phyloP scores from a whole-genome alignment of 2,329 filamentous ascomycete species.

The Xylariaceae sp. region DNA sequence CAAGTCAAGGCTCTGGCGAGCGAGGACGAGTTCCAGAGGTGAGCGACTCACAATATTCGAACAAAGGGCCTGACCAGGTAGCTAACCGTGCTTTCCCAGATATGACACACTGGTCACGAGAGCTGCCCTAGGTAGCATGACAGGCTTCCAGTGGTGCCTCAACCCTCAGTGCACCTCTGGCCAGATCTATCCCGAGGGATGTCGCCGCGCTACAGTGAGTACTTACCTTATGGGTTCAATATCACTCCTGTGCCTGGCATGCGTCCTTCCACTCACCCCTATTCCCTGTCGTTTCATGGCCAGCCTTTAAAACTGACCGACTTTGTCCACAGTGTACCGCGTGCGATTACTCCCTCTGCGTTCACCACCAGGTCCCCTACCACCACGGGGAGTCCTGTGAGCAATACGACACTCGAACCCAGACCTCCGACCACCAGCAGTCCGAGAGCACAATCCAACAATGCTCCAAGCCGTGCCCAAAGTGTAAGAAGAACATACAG shows the following conservation, averaged over 20 bases:
- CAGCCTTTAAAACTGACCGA: too few relatives aligned
- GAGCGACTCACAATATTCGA: background rate
- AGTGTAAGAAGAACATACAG: constrained; percentile 26
- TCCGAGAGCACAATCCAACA: constrained; percentile 27
- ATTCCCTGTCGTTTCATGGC: too few relatives aligned
- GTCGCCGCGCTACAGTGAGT: too few relatives aligned
- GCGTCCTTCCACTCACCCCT: too few relatives aligned
- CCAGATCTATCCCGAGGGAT: constrained; percentile 26
- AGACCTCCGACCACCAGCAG: constrained; percentile 23
- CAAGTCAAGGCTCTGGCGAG: constrained; percentile 24
- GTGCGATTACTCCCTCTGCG: too few relatives aligned
- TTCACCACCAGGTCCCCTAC: constrained; percentile 29
- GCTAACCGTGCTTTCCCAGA: constrained; percentile 3
- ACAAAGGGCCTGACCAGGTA: background rate
- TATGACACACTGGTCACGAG: constrained; percentile 30
- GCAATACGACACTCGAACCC: constrained; percentile 25
- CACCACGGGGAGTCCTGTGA: constrained; percentile 30
- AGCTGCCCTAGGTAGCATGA: constrained; percentile 20
- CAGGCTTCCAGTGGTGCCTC: constrained; percentile 31
- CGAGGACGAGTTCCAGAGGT: constrained; percentile 20
- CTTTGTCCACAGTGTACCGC: too few relatives aligned
- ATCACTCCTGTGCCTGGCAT: constrained; percentile 25
- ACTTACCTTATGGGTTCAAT: too few relatives aligned
- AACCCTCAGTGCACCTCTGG: constrained; percentile 28
- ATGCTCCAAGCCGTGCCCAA: constrained; percentile 28